A percentile compares a stretch with the other conserved stretches of the same genome.
Conservation (phyloP, 371 early-diverging fungal species). For the Apophysomyces trapeziformis region DNA sequence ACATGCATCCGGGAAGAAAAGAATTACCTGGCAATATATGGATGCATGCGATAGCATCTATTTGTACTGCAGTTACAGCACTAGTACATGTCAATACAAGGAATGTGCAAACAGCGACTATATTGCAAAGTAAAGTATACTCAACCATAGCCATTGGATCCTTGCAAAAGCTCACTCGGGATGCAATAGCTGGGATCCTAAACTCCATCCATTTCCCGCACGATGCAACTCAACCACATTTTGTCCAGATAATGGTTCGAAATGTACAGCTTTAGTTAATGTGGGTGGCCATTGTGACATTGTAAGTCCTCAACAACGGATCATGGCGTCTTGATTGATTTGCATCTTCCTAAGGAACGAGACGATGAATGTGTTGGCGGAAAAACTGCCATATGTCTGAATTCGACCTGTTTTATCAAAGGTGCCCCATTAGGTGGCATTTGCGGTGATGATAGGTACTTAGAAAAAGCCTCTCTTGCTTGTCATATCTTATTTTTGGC, state of each 20-base stretch:
- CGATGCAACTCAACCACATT: constrained; percentile 35
- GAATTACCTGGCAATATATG: constrained; percentile 39
- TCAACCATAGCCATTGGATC: background rate
- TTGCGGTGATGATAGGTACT: constrained; percentile 52
- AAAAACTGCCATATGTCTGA: constrained; percentile 42
- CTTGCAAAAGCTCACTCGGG: background rate
- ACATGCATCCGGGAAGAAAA: background rate
- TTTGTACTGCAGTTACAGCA: constrained; percentile 36
- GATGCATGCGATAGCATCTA: constrained; percentile 49
- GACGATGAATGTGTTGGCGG: constrained; percentile 50
- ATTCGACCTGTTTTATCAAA: constrained; percentile 47
- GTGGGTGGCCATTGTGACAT: constrained; percentile 39
- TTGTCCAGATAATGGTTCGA: constrained; percentile 48
- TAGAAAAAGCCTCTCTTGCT: background rate
- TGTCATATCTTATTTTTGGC: background rate
- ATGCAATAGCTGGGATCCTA: constrained; percentile 35
- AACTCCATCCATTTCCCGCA: constrained; percentile 30
- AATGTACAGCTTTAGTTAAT: constrained; percentile 29
- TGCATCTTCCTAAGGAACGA: constrained; percentile 33
- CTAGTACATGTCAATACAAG: constrained; percentile 44
- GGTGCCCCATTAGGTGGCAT: constrained; percentile 45
- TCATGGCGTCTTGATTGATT: background rate
- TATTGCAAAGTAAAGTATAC: constrained; percentile 36
- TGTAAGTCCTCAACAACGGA: constrained; percentile 15
- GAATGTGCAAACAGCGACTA: constrained; percentile 50